These are phyloP conservation scores for Eucalyptus tenuipes DNA, from an alignment of 345 rosid genomes.

Conservation along the genomic window DNA sequence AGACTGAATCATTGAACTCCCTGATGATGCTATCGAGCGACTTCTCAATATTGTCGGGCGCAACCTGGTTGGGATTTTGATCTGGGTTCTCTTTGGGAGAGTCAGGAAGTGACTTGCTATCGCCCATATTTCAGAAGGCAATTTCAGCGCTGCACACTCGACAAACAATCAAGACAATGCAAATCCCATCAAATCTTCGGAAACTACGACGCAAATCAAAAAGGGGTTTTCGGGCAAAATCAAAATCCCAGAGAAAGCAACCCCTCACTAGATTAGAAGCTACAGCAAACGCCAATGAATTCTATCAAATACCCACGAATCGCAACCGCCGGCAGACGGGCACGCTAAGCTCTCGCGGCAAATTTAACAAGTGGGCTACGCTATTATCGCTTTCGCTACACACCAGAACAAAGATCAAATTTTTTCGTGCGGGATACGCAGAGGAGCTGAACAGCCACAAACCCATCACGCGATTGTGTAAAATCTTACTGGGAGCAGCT, in stretches of 20 bases:
- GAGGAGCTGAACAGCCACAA: neutral
- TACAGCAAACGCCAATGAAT: neutral
- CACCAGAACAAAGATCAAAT: neutral
- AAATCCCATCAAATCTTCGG: neutral
- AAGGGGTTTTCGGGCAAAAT: neutral
- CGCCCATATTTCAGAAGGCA: slow-evolving; percentile 29
- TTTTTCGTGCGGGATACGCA: neutral
- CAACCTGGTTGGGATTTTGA: slow-evolving; percentile 25
- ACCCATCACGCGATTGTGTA: neutral
- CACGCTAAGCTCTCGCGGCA: neutral
- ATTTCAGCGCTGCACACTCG: neutral
- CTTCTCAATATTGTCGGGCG: slow-evolving; percentile 23
- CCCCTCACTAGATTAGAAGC: neutral
- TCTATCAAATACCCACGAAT: neutral
- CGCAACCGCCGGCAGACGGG: neutral
- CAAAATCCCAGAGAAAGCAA: neutral
- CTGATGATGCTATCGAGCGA: slow-evolving; percentile 50
- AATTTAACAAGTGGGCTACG: neutral
- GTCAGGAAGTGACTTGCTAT: slow-evolving; percentile 31
- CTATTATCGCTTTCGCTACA: neutral
- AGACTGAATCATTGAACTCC: slow-evolving; percentile 55
- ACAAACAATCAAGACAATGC: neutral
- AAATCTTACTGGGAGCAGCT: neutral
- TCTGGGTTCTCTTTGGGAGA: slow-evolving; percentile 41
- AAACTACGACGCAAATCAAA: neutral